Evolutionary conservation across 768 basidiomycete genomes (phyloP).

Genomic region (Pleurotus eryngii): DNA sequence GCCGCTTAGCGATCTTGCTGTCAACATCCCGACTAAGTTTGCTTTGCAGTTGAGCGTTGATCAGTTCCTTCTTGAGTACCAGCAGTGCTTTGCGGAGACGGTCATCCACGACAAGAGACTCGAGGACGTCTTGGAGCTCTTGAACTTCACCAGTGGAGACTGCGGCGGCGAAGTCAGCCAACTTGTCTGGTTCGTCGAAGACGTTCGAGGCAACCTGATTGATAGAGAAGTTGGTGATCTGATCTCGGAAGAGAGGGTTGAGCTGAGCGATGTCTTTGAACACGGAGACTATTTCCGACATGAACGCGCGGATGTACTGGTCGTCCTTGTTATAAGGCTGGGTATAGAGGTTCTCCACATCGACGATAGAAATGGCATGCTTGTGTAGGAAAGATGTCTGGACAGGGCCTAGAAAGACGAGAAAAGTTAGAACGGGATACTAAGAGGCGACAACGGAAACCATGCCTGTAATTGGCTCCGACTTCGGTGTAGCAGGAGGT

Average conservation of each 20-base stretch:
- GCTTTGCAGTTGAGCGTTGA: conserved; percentile 92
- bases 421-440: too few species aligned
- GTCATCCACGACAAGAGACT: conserved; percentile 82
- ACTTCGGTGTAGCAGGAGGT: conserved; percentile 42
- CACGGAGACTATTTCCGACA: conserved; percentile 93
- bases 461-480: conserved; percentile 19
- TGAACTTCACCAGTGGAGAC: conserved; percentile 90
- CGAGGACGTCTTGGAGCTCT: conserved; percentile 92
- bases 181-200: conserved; percentile 95
- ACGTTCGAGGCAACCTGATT: conserved; percentile 90
- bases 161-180: conserved; percentile 96
- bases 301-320: conserved; percentile 93
- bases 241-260: conserved; percentile 96
- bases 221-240: conserved; percentile 95
- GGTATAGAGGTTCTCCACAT: conserved; percentile 78
- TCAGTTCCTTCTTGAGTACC: conserved; percentile 96
- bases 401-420: conserved; percentile 43
- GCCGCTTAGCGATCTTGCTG: conserved; percentile 89
- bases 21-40: conserved; percentile 94
- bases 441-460: background rate
- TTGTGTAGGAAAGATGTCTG: conserved; percentile 85
- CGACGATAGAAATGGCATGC: conserved; percentile 82
- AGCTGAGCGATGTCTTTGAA: conserved; percentile 99
- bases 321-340: conserved; percentile 88
- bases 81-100: conserved; percentile 85